Evolutionary conservation across 768 basidiomycete genomes (phyloP).

Genomic region (Psilocybe tampanensis): DNA sequence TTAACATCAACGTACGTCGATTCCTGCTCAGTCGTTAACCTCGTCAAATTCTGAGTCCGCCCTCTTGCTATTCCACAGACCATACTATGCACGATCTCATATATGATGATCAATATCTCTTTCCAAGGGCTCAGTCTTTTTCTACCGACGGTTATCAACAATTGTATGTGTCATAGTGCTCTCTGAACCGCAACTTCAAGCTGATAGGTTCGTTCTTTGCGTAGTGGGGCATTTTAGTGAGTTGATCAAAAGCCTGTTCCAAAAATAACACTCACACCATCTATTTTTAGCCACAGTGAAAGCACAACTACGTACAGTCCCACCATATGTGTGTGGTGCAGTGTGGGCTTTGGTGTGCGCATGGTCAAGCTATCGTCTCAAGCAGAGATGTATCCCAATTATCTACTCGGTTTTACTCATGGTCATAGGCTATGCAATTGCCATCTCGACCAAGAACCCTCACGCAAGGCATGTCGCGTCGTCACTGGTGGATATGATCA

Average conservation of each 20-base stretch:
- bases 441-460: conserved; percentile 41
- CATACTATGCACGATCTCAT: conserved; percentile 30
- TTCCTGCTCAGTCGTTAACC: neutral
- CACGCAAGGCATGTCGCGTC: conserved; percentile 32
- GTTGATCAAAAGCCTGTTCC: conserved; percentile 2
- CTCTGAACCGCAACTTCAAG: neutral
- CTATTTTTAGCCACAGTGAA: conserved; percentile 40
- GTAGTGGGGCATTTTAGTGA: conserved; percentile 40
- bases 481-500: conserved; percentile 1
- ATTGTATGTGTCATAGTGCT: conserved; percentile 32
- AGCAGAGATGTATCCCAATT: conserved; percentile 37
- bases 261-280: neutral
- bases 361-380: conserved; percentile 39
- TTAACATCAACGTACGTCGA: conserved; percentile 24
- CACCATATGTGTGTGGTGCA: conserved; percentile 43
- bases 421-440: conserved; percentile 46
- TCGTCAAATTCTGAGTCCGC: neutral
- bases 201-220: neutral
- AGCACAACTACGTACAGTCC: conserved; percentile 51
- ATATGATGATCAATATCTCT: conserved; percentile 40
- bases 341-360: conserved; percentile 39
- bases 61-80: no score
- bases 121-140: conserved; percentile 48
- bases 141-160: conserved; percentile 47
- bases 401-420: conserved; percentile 36